Conservation (phyloP, 805 yeast species). For the Starmerella bacillaris region DNA sequence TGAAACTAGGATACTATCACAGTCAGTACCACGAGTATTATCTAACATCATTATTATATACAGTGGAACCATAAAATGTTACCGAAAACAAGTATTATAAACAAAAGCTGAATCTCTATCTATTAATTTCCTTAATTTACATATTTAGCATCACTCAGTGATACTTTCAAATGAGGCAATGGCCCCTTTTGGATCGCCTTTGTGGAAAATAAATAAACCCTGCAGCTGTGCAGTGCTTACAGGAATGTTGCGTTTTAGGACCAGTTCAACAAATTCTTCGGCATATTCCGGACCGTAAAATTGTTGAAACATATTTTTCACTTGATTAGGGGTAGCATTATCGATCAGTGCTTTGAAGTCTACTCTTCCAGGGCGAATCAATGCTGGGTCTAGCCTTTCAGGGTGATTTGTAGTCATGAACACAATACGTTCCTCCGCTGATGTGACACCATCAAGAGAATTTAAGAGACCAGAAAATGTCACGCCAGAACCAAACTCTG, state of each 20-base stretch:
- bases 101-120: too few species aligned
- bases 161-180: slow-evolving; percentile 39
- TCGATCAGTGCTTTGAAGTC: slow-evolving; percentile 69
- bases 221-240: slow-evolving; percentile 89
- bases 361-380: slow-evolving; percentile 85
- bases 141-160: too few species aligned
- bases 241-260: slow-evolving; percentile 31
- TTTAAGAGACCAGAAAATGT: slow-evolving; percentile 88
- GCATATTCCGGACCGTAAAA: slow-evolving; percentile 58
- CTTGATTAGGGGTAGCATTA: slow-evolving; percentile 73
- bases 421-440: slow-evolving; percentile 89
- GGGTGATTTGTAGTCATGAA: slow-evolving; percentile 99
- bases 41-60: too few species aligned
- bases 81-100: too few species aligned
- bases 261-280: slow-evolving; percentile 32
- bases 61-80: too few species aligned
- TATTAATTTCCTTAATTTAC: too few species aligned
- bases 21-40: too few species aligned
- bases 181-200: slow-evolving; percentile 63
- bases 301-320: slow-evolving; percentile 64
- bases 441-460: slow-evolving; percentile 92
- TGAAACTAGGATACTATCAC: too few species aligned
- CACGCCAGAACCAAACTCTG: slow-evolving; percentile 76
- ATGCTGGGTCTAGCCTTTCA: slow-evolving; percentile 79
- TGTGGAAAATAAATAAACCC: slow-evolving; percentile 85